These are phyloP conservation scores for Cyanidiococcus yangmingshanensis DNA, from an alignment of 23 red algal species.

Conservation along the genomic window DNA sequence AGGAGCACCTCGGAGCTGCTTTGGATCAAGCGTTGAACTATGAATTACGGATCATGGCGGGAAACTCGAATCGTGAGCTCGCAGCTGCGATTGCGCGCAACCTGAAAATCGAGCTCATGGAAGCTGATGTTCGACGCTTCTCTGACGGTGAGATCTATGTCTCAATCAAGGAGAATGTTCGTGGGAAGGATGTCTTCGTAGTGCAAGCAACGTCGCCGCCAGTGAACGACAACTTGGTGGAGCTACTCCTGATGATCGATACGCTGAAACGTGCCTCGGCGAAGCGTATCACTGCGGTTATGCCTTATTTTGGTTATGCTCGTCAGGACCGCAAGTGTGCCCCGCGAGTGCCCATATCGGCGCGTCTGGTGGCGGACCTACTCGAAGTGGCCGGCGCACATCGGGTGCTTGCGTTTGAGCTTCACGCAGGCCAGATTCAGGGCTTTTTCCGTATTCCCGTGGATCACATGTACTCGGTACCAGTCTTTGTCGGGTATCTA, in stretches of 20 bases:
- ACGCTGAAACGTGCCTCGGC: constrained; percentile 96
- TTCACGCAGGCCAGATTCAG: constrained; percentile 98
- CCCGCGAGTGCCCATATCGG: constrained; percentile 94
- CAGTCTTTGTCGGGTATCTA: constrained; percentile 78
- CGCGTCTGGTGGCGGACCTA: constrained; percentile 84
- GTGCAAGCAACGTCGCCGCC: constrained; percentile 90
- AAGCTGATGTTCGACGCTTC: constrained; percentile 68
- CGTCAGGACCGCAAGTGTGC: constrained; percentile 88
- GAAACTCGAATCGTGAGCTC: constrained; percentile 79
- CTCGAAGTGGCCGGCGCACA: constrained; percentile 80
- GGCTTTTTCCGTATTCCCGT: constrained; percentile 99
- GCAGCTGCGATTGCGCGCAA: constrained; percentile 62
- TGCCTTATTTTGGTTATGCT: constrained; percentile 96
- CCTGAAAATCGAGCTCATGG: constrained; percentile 52
- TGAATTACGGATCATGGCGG: constrained; percentile 84
- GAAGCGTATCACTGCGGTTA: constrained; percentile 96
- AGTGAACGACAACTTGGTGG: constrained; percentile 99
- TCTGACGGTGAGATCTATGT: constrained; percentile 96
- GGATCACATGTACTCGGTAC: constrained; percentile 96
- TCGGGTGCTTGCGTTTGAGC: constrained; percentile 69
- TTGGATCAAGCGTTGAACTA: constrained; percentile 92
- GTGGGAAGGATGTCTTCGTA: constrained; percentile 98
- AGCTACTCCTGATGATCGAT: constrained; percentile 94
- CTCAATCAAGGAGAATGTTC: constrained; percentile 87
- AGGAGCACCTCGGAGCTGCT: not conserved